phyloP scores from a whole-genome alignment of 805 yeast species.

The Saturnispora hagleri region DNA sequence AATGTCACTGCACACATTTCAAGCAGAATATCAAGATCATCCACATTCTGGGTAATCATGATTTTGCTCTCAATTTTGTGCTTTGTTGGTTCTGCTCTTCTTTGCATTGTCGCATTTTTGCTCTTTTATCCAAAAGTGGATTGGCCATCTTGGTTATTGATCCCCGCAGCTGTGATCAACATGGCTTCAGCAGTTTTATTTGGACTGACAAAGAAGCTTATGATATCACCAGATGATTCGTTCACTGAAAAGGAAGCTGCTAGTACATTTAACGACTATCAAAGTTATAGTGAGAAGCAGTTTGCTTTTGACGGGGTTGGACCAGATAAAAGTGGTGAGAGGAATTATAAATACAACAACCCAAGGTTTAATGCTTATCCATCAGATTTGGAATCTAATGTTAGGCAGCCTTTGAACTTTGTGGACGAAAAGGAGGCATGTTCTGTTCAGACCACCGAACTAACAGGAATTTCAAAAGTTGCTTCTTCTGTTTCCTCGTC shows the following conservation, averaged over 20 bases:
- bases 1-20: conserved; percentile 23
- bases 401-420: not conserved
- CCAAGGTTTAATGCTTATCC: not conserved
- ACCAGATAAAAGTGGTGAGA: not conserved
- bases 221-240: conserved; percentile 7
- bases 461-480: not conserved
- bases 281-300: not conserved
- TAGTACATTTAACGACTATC: not conserved
- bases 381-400: conserved; percentile 3
- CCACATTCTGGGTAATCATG: conserved; percentile 32
- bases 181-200: conserved; percentile 43
- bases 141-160: conserved; percentile 68
- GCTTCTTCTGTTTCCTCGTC: not conserved
- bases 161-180: conserved; percentile 54
- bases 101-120: conserved; percentile 46
- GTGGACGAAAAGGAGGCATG: not conserved
- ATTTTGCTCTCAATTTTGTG: conserved; percentile 39
- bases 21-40: conserved; percentile 8
- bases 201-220: conserved; percentile 28
- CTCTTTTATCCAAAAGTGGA: conserved; percentile 54
- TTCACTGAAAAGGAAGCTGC: not conserved
- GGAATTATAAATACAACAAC: not conserved
- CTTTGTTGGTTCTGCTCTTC: conserved; percentile 44
- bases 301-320: not conserved
- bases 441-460: not conserved